Percentiles rank a stretch among this genome's conserved stretches.
phyloP scores from a whole-genome alignment of 371 early-diverging fungal species.

The Mucor piriformis region DNA sequence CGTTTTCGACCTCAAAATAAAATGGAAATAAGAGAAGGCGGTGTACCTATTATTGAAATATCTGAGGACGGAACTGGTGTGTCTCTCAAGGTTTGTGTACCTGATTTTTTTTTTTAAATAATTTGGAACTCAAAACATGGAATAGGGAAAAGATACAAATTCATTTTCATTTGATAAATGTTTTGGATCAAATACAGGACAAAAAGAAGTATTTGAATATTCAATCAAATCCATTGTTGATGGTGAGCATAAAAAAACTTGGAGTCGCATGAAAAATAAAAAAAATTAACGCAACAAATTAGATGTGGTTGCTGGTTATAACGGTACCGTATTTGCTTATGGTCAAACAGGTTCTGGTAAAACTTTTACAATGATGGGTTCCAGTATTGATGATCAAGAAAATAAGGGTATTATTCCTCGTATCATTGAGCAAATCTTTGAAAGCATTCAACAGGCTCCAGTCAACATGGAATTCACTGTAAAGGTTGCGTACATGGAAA shows the following conservation, averaged over 20 bases:
- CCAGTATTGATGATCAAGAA: conserved; percentile 85
- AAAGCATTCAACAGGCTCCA: conserved; percentile 81
- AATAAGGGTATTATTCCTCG: conserved; percentile 94
- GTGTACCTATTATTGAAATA: conserved; percentile 81
- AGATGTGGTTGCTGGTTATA: conserved; percentile 84
- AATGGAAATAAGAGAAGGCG: conserved; percentile 88
- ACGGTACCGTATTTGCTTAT: conserved; percentile 98
- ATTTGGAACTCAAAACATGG: conserved; percentile 69
- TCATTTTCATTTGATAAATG: conserved; percentile 89
- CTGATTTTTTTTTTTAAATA: conserved; percentile 28
- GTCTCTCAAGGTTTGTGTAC: conserved; percentile 67
- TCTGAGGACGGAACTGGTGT: conserved; percentile 83
- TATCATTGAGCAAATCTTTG: conserved; percentile 90
- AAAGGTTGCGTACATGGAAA: conserved; percentile 97
- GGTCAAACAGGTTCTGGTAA: conserved; percentile 99
- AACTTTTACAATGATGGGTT: conserved; percentile 99
- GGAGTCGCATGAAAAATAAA: conserved; percentile 14
- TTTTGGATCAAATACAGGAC: conserved; percentile 82
- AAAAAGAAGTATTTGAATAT: conserved; percentile 87
- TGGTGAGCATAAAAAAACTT: conserved; percentile 60
- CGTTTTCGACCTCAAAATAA: conserved; percentile 96
- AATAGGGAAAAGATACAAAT: conserved; percentile 82
- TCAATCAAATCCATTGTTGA: conserved; percentile 90
- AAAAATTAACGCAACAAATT: background rate
- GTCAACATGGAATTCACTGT: conserved; percentile 91